Evolutionary conservation across 306 rosid genomes (phyloP).

Genomic region (Acacia confusa): DNA sequence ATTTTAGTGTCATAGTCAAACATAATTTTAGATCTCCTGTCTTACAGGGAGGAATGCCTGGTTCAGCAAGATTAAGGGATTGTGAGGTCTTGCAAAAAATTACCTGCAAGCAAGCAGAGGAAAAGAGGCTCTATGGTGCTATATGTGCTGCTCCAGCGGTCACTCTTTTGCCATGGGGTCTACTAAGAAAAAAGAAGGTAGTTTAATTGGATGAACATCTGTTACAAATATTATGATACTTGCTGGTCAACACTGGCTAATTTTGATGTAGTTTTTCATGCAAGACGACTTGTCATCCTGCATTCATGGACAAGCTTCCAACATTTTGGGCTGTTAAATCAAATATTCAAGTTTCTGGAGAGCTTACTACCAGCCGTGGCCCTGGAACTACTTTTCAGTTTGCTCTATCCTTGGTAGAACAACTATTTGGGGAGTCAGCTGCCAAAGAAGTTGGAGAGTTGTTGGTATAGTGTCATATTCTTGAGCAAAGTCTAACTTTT

Average conservation of each 20-base stretch:
- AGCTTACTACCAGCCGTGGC: constrained; percentile 91
- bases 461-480: constrained; percentile 51
- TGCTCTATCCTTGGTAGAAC: constrained; percentile 83
- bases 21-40: not conserved
- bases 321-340: constrained; percentile 94
- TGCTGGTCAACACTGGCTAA: constrained; percentile 38
- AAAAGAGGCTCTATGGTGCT: constrained; percentile 86
- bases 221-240: constrained; percentile 20
- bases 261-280: constrained; percentile 50
- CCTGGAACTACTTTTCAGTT: constrained; percentile 84
- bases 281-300: constrained; percentile 94
- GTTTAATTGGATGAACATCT: constrained; percentile 23
- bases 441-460: constrained; percentile 70
- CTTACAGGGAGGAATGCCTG: constrained; percentile 96
- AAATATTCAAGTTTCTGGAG: constrained; percentile 80
- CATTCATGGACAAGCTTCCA: constrained; percentile 86
- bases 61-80: constrained; percentile 86
- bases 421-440: constrained; percentile 75
- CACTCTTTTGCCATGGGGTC: constrained; percentile 97
- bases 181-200: constrained; percentile 76
- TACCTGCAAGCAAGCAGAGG: constrained; percentile 79
- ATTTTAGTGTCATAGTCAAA: not conserved
- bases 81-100: constrained; percentile 61
- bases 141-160: constrained; percentile 97
- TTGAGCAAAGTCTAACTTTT: not conserved